Percentiles rank a stretch among this genome's conserved stretches.
Evolutionary conservation across 108 stramenopile genomes (phyloP).

Genomic region (Epithemia pelagica): DNA sequence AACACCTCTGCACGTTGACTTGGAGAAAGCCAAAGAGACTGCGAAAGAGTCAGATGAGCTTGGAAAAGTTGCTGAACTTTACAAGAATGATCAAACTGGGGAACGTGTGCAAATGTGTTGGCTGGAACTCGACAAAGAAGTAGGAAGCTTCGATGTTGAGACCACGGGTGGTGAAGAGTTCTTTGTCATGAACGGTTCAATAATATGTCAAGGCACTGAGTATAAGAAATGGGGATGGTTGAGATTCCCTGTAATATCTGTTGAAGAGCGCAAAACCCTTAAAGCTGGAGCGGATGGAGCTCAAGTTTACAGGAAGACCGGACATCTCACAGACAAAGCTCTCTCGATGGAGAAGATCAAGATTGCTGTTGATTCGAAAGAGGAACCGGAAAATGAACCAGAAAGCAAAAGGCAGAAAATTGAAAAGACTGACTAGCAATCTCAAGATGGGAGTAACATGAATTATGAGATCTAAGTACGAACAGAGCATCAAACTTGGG

Average conservation of each 20-base stretch:
- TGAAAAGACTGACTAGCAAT: too few species aligned
- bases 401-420: too few species aligned
- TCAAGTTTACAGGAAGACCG: conserved; percentile 24
- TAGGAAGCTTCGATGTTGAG: conserved; percentile 10
- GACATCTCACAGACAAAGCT: conserved; percentile 25
- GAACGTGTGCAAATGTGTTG: conserved; percentile 29
- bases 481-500: too few species aligned
- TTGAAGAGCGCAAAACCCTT: conserved; percentile 12
- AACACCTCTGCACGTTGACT: conserved; percentile 20
- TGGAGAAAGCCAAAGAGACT: conserved; percentile 8
- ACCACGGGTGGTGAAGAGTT: conserved; percentile 21
- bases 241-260: conserved; percentile 21
- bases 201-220: conserved; percentile 7
- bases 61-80: conserved; percentile 25
- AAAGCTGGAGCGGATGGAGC: conserved; percentile 22
- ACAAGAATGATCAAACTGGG: conserved; percentile 25
- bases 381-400: too few species aligned
- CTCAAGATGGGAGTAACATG: too few species aligned
- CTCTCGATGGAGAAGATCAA: conserved; percentile 28
- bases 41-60: conserved; percentile 1
- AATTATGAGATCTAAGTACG: too few species aligned
- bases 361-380: conserved; percentile 15
- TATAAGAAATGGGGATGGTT: conserved; percentile 31
- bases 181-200: conserved; percentile 22
- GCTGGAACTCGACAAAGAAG: conserved; percentile 8